phyloP scores from a whole-genome alignment of 2,329 filamentous ascomycete genomes.

The Dothideomycetes sp. region DNA sequence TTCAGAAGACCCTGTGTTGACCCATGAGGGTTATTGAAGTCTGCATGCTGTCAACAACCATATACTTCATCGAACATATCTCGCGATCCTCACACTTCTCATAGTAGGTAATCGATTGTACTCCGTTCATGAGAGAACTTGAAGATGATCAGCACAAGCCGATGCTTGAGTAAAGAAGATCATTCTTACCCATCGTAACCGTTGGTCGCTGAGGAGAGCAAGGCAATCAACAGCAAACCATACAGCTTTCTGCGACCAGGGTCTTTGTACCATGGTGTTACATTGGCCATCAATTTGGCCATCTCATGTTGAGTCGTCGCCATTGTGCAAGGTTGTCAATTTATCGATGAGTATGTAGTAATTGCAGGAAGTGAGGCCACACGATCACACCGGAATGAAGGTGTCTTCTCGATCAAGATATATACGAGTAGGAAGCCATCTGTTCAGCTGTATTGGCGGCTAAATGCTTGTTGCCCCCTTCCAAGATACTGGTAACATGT shows the following conservation, averaged over 20 bases:
- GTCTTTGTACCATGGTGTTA: conserved; percentile 4
- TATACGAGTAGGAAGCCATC: too few relatives aligned
- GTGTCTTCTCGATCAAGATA: too few relatives aligned
- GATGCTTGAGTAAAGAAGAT: background rate
- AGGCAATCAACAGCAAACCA: conserved; percentile 3
- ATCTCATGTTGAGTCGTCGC: background rate
- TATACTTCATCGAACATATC: background rate
- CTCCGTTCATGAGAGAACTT: conserved; percentile 2
- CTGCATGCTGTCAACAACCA: background rate
- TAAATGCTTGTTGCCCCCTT: too few relatives aligned
- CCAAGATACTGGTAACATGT: too few relatives aligned
- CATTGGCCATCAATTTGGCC: background rate
- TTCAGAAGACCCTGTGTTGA: conserved; percentile 9
- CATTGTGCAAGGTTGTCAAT: too few relatives aligned
- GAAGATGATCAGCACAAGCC: background rate
- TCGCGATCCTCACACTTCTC: background rate
- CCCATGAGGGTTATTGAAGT: conserved; percentile 5
- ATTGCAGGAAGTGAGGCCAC: too few relatives aligned
- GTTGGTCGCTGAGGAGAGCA: conserved; percentile 1
- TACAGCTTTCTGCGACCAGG: conserved; percentile 4
- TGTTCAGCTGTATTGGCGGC: too few relatives aligned
- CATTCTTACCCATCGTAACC: background rate
- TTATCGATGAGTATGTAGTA: too few relatives aligned
- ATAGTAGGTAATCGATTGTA: background rate
- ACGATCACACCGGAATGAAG: too few relatives aligned